Base-by-base conservation (phyloP, 2,329 filamentous ascomycete genomes). In the Fusarium ramigenum region DNA sequence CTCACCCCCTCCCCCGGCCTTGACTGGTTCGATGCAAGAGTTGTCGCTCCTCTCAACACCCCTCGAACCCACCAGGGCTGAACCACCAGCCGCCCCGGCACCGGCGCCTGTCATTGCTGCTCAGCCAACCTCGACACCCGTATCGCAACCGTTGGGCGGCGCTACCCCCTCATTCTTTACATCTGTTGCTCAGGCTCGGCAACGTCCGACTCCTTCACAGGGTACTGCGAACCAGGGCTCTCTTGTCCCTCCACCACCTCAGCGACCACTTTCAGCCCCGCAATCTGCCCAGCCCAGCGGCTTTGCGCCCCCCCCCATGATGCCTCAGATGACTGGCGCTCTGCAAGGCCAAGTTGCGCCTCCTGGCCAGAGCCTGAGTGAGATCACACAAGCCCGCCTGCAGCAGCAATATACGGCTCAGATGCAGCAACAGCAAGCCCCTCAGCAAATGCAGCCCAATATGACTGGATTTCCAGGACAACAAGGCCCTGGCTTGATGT, bases 241-340 rank as follows among this genome's bases (percentile, higher is more conserved):
- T 23, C 85, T 97, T 42, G 89, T 95, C 70, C 94, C 95, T 12
- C 94, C 90, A 32, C 86, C 93, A 23, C 94, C 95, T 16, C 89
- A 91, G 59, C 89, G 96, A 69, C 93, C 96, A 12, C 87, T 96
- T 18, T 98, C 96, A 44, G 96, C 96, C 43, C 96, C 96, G 32
- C 93, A 94, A 80, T 93, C 94, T 60, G 92, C 90, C 56, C 92
- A 93, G 79, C 90, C 91, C 50, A 95, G 88, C 81, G 88, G 87
- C 9, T 96, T 97, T 80, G 88, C 89, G 12, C 89, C 92, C 23
- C 90, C 93, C 56, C 91, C 93, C 21, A 83, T 98, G 75, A 92
- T 95, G 80, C 91, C 94, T 59, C 96, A 98, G 80, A 89, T 95
- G 82, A 98, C 96, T 9, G 95, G 96, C 14, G 86, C 78, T 25